These are phyloP conservation scores for Achaetomium macrosporum DNA, from an alignment of 2,329 filamentous ascomycete genomes.

Conservation along the genomic window DNA sequence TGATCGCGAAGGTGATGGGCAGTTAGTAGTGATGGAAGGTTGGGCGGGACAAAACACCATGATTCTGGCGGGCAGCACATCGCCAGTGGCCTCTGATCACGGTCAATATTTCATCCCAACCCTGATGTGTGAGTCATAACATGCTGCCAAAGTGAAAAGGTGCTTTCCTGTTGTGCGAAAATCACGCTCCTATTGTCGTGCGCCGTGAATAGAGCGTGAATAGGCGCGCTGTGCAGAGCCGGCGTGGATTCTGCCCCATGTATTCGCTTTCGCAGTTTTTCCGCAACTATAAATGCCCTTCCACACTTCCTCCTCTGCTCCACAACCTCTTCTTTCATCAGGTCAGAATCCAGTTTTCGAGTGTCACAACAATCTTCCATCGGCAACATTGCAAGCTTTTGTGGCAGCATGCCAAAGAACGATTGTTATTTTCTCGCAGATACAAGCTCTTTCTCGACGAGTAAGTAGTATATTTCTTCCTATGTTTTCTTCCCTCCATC, in stretches of 20 bases:
- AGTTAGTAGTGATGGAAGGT: too few relatives aligned
- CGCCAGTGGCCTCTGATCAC: too few relatives aligned
- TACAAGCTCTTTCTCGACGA: background rate
- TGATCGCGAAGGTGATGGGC: too few relatives aligned
- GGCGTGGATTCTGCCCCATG: background rate
- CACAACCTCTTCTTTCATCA: background rate
- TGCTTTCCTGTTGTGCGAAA: background rate
- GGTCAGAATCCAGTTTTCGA: background rate
- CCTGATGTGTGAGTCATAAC: background rate
- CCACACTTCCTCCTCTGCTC: background rate
- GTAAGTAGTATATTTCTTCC: background rate
- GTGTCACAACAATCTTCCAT: background rate
- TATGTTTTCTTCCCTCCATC: background rate
- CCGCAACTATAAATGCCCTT: background rate
- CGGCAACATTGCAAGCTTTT: background rate
- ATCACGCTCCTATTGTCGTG: background rate
- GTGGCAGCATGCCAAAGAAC: background rate
- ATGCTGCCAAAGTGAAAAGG: background rate
- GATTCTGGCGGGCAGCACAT: background rate
- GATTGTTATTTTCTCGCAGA: background rate
- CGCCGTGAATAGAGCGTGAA: background rate
- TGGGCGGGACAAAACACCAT: too few relatives aligned
- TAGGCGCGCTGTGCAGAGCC: too few relatives aligned
- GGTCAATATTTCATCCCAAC: background rate
- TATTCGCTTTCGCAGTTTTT: background rate